Conservation (phyloP, 2,329 filamentous ascomycete genomes). For the Diaporthe vexans region DNA sequence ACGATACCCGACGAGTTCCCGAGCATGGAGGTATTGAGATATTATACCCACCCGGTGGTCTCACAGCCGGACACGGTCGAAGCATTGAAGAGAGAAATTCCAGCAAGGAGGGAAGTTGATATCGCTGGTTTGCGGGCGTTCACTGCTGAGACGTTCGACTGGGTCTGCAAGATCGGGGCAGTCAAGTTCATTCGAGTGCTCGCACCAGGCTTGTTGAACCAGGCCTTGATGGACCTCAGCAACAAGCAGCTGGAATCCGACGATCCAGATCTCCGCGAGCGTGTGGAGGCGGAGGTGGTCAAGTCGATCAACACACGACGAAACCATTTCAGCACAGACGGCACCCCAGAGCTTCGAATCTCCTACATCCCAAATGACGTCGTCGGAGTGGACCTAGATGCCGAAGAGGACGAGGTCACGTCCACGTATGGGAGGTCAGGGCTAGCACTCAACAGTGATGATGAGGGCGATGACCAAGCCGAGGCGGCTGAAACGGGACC, state of each 20-base stretch:
- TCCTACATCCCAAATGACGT: constrained; percentile 82
- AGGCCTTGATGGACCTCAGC: constrained; percentile 62
- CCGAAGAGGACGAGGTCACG: constrained; percentile 73
- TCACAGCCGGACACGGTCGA: constrained; percentile 73
- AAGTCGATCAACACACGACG: constrained; percentile 77
- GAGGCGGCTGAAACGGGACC: constrained; percentile 47
- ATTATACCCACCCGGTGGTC: constrained; percentile 89
- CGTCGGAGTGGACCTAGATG: constrained; percentile 81
- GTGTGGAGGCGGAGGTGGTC: constrained; percentile 67
- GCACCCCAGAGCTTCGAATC: constrained; percentile 81
- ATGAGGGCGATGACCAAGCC: constrained; percentile 66
- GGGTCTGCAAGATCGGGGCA: constrained; percentile 83
- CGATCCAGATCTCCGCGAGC: constrained; percentile 54
- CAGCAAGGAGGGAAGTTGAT: constrained; percentile 76
- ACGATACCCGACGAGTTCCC: constrained; percentile 87
- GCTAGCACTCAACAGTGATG: constrained; percentile 75
- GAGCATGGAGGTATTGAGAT: constrained; percentile 81
- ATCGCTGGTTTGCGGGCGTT: constrained; percentile 79
- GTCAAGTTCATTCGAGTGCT: constrained; percentile 87
- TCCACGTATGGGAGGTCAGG: constrained; percentile 62
- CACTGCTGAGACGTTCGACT: constrained; percentile 85
- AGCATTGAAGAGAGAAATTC: constrained; percentile 65
- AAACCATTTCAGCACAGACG: constrained; percentile 81
- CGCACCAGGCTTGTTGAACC: constrained; percentile 80
- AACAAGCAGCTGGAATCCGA: constrained; percentile 37